Evolutionary conservation across 495 filamentous ascomycete species (phyloP).

Genomic region (Lasiosphaeria ovina): DNA sequence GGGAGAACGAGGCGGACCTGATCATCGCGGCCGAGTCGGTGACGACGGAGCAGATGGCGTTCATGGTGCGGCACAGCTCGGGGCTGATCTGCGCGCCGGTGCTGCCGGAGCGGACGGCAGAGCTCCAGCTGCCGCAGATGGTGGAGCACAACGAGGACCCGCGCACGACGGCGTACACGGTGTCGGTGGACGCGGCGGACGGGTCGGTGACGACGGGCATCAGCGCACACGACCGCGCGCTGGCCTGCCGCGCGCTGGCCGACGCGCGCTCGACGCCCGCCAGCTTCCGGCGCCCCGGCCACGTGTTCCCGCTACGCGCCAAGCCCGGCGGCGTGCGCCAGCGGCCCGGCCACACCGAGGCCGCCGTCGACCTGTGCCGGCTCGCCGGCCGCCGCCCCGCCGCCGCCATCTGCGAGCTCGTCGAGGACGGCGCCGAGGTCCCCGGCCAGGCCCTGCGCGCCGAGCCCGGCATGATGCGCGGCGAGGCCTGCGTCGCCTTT

Average conservation of each 20-base stretch:
- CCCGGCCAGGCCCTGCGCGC: conserved; percentile 52
- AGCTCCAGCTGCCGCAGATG: conserved; percentile 85
- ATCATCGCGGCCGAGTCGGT: conserved; percentile 88
- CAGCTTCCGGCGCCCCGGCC: conserved; percentile 79
- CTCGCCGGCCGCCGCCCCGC: conserved; percentile 71
- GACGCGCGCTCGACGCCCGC: conserved; percentile 54
- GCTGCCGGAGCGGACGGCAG: conserved; percentile 58
- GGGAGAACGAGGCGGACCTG: conserved; percentile 97
- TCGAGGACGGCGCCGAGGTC: conserved; percentile 72
- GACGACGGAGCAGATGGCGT: conserved; percentile 88
- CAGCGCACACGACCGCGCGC: conserved; percentile 78
- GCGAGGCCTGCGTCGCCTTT: conserved; percentile 87
- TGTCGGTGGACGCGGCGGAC: conserved; percentile 76
- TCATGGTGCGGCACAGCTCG: conserved; percentile 86
- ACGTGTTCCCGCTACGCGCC: conserved; percentile 84
- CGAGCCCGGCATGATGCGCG: conserved; percentile 83
- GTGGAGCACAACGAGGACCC: conserved; percentile 77
- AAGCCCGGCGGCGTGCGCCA: conserved; percentile 75
- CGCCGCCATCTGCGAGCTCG: conserved; percentile 82
- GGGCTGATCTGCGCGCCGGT: conserved; percentile 90
- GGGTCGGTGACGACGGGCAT: conserved; percentile 83
- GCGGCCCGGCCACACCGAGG: conserved; percentile 87
- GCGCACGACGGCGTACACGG: conserved; percentile 87
- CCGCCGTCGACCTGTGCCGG: conserved; percentile 81
- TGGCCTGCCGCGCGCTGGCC: conserved; percentile 79